Evolutionary conservation across 176 grass and related monocot species (phyloP).

Genomic region (Dendrocalamus sinicus): DNA sequence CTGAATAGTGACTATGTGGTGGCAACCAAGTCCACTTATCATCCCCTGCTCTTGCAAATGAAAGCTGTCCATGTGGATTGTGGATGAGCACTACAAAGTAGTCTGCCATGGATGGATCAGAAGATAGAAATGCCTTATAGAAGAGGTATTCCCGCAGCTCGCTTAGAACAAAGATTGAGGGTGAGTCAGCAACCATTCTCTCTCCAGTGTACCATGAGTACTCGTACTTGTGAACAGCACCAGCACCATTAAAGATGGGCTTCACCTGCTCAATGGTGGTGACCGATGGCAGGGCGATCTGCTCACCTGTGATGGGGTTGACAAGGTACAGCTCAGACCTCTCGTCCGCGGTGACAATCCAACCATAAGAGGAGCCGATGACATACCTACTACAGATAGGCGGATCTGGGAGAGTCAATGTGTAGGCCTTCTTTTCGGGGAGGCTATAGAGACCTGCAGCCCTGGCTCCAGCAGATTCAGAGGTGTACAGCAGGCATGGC

Average conservation of each 20-base stretch:
- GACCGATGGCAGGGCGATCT: not conserved
- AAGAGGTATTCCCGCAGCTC: too few species aligned
- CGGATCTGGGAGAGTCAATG: not conserved
- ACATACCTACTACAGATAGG: not conserved
- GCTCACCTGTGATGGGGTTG: not conserved
- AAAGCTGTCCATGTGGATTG: too few species aligned
- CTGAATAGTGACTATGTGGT: too few species aligned
- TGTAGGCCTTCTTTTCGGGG: not conserved
- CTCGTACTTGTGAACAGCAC: too few species aligned
- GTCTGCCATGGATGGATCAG: too few species aligned
- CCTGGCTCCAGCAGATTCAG: not conserved
- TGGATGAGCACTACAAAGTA: too few species aligned
- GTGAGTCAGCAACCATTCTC: too few species aligned
- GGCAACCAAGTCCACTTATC: too few species aligned
- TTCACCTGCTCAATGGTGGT: not conserved
- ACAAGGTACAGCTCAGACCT: not conserved
- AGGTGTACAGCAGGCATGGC: conserved; percentile 23
- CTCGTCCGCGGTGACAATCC: not conserved
- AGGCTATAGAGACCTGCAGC: not conserved
- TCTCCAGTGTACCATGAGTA: too few species aligned
- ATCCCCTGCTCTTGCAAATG: too few species aligned
- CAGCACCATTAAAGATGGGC: not conserved
- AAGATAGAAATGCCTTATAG: too few species aligned
- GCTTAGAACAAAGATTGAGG: too few species aligned
- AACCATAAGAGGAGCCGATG: not conserved